Base-by-base conservation (phyloP, 139 green algal genomes). In the Chlorella sp. region DNA sequence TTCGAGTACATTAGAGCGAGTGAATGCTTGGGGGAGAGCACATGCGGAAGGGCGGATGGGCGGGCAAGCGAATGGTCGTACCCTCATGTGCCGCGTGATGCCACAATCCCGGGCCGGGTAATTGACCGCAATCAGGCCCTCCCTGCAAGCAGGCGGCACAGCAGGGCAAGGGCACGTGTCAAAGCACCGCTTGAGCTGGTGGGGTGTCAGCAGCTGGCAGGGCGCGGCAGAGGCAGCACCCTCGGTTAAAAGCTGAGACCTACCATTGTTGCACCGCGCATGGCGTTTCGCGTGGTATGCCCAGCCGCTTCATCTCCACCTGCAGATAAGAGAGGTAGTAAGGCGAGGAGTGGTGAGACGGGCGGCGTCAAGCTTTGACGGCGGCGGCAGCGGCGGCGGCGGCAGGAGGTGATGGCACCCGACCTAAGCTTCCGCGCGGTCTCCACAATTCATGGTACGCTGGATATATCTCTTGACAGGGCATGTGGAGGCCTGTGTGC, bases 201-300 rank as follows among this genome's bases (percentile, higher is more conserved):
- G 48, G 48, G 48, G 48, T 57, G 7, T 9, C 48, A 9, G 48
- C 48, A 57, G 48, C 48, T 57, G 48, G 48, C 48, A n/a, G n/a
- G n/a, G n/a, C n/a, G n/a, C n/a, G n/a, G n/a, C n/a, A 57, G 48
- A 57, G 48, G 48, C 5, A 5, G 48, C 48, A 57, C 48, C 48
- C 48, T 16, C 48, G 48, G 48, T 57, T 9, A 5, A 9, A 5
- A 5, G 7, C 48, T 24, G 37, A 0, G 14, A n/a, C 66, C n/a
- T 60, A 86, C 96, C 97, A 99, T 85, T 99, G 97, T 92, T 98
- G 97, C 36, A 99, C 97, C 5, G 96, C 97, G 30, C 93, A 92
- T 0, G 97, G 97, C 19, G 88, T 66, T 0, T 96, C 92, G 3
- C 79, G 68, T 12, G 94, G 93, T n/a, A 99, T 97, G 53, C 83